A percentile compares a stretch with the other conserved stretches of the same genome.
Evolutionary conservation across 371 early-diverging fungal genomes (phyloP).

Genomic region (Amoeboaphelidium protococcarum): DNA sequence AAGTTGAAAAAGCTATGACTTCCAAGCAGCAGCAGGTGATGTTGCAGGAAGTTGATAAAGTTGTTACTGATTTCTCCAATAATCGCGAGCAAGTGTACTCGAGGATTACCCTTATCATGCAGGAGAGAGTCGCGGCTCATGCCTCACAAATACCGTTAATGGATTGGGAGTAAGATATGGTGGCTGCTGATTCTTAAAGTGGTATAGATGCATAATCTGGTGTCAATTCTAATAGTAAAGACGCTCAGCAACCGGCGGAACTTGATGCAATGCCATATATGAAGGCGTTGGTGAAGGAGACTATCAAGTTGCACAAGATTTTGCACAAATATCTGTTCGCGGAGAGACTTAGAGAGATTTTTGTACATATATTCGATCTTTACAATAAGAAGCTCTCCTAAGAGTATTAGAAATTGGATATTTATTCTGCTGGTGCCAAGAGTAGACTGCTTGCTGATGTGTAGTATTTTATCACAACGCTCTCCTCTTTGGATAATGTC

Average conservation of each 20-base stretch:
- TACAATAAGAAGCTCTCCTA: conserved; percentile 45
- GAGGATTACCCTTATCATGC: neutral
- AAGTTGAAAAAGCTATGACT: neutral
- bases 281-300: conserved; percentile 68
- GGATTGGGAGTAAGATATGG: too few relatives aligned
- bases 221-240: conserved; percentile 19
- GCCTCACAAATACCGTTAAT: too few relatives aligned
- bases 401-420: conserved; percentile 27
- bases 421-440: conserved; percentile 9
- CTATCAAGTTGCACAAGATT: conserved; percentile 61
- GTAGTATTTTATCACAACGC: conserved; percentile 28
- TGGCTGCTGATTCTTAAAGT: too few relatives aligned
- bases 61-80: neutral
- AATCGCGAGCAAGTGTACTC: neutral
- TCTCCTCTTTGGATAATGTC: conserved; percentile 34
- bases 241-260: conserved; percentile 21
- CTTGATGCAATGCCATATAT: conserved; percentile 27
- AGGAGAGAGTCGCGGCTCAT: too few relatives aligned
- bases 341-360: conserved; percentile 21
- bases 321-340: conserved; percentile 44
- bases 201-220: neutral
- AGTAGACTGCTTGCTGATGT: conserved; percentile 40
- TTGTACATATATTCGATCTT: conserved; percentile 30
- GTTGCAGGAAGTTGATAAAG: neutral
- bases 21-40: neutral